Percentiles rank a stretch among this genome's conserved stretches.
Conservation (phyloP, 352 stramenopile species). For the Phytophthora sp. region DNA sequence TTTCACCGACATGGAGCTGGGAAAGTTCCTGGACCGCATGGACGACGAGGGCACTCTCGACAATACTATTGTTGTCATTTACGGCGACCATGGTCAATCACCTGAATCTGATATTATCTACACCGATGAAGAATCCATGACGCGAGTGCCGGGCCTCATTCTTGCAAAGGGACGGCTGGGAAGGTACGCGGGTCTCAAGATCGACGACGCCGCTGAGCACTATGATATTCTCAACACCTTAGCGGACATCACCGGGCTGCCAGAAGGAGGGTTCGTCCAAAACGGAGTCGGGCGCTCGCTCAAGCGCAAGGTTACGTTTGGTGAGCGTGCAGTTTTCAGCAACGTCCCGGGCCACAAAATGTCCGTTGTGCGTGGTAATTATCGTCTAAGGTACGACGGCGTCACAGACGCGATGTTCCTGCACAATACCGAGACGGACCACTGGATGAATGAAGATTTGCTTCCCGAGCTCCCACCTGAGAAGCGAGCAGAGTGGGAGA, state of each 20-base stretch:
- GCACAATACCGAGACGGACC: conserved; percentile 50
- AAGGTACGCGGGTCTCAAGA: conserved; percentile 37
- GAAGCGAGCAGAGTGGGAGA: conserved; percentile 32
- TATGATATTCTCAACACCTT: conserved; percentile 73
- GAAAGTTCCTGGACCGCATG: conserved; percentile 60
- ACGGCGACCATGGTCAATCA: conserved; percentile 57
- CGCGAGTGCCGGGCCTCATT: conserved; percentile 44
- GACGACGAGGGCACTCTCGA: conserved; percentile 47
- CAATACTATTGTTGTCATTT: conserved; percentile 64
- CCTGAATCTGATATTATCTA: conserved; percentile 49
- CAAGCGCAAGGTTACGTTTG: conserved; percentile 42
- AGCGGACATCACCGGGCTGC: conserved; percentile 63
- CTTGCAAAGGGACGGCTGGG: conserved; percentile 61
- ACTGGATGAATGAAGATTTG: conserved; percentile 41
- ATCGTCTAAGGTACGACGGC: conserved; percentile 50
- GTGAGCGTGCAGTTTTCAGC: conserved; percentile 48
- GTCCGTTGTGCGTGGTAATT: conserved; percentile 49
- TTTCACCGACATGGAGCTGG: conserved; percentile 61
- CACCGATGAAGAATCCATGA: conserved; percentile 48
- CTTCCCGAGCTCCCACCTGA: conserved; percentile 23
- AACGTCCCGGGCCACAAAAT: conserved; percentile 59
- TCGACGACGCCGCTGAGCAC: conserved; percentile 53
- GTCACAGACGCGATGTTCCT: conserved; percentile 48
- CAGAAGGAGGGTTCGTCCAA: conserved; percentile 57
- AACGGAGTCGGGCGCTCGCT: conserved; percentile 60